These are phyloP conservation scores for Fusarium miscanthi DNA, from an alignment of 2,329 filamentous ascomycete genomes.

Conservation along the genomic window DNA sequence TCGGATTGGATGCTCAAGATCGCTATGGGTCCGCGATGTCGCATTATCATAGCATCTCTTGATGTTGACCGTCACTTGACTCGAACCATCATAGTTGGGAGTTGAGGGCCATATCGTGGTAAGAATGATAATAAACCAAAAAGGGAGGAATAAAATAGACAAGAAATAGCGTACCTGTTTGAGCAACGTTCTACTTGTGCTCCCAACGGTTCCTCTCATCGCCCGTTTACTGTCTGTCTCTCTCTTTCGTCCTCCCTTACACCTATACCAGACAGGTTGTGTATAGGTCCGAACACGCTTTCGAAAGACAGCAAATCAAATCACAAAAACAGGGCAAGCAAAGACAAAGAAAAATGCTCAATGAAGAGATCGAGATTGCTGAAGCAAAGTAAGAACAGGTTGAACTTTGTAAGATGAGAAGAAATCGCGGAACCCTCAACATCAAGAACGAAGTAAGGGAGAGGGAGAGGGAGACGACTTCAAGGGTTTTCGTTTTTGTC, in stretches of 20 bases:
- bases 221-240: not conserved
- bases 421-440: constrained; percentile 2
- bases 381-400: constrained; percentile 1
- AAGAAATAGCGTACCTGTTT: constrained; percentile 27
- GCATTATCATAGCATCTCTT: constrained; percentile 2
- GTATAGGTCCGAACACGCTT: constrained; percentile 10
- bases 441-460: constrained; percentile 12
- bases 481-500: constrained; percentile 4
- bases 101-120: not conserved
- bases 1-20: constrained; percentile 10
- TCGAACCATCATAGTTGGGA: not conserved
- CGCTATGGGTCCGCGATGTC: not conserved
- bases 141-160: not conserved
- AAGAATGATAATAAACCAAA: not conserved
- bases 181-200: constrained; percentile 27
- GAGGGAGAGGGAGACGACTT: constrained; percentile 5
- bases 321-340: constrained; percentile 1
- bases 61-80: not conserved
- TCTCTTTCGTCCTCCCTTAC: not conserved
- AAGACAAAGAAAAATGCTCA: constrained; percentile 16
- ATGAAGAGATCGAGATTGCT: constrained; percentile 1
- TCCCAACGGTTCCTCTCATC: constrained; percentile 25
- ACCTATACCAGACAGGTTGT: constrained; percentile 2
- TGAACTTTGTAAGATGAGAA: constrained; percentile 4
- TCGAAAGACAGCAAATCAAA: constrained; percentile 8